These are phyloP conservation scores for Tolypocladium sp. DNA, from an alignment of 2,329 filamentous ascomycete genomes.

Conservation along the genomic window DNA sequence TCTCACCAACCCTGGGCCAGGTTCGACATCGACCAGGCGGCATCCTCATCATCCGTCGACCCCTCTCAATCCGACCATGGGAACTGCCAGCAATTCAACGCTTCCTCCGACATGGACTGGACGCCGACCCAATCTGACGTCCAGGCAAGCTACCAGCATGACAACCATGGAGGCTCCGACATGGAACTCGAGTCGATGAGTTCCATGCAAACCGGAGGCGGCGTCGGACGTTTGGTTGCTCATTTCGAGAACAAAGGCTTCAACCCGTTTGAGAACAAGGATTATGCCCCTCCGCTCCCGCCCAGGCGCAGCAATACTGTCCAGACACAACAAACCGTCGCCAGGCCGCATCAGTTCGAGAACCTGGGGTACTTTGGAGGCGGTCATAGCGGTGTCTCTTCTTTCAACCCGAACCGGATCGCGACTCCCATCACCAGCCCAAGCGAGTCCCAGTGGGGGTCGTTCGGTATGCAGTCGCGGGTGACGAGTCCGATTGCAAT, in stretches of 20 bases:
- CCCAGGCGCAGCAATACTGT: constrained; percentile 20
- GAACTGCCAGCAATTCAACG: constrained; percentile 15
- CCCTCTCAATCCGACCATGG: constrained; percentile 15
- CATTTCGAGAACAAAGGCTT: constrained; percentile 30
- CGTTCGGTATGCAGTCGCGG: constrained; percentile 17
- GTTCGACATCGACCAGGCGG: constrained; percentile 17
- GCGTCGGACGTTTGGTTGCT: constrained; percentile 27
- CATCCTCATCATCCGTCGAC: constrained; percentile 11
- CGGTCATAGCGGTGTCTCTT: not conserved
- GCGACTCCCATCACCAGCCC: constrained; percentile 22
- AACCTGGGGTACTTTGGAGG: constrained; percentile 3
- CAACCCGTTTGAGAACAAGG: constrained; percentile 25
- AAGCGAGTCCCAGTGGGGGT: constrained; percentile 21
- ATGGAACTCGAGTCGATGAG: constrained; percentile 18
- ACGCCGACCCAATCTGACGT: constrained; percentile 18
- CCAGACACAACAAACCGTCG: constrained; percentile 14
- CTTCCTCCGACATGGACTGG: constrained; percentile 28
- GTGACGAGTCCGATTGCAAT: constrained; percentile 22
- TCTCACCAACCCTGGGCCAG: constrained; percentile 21
- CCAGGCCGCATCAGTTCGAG: constrained; percentile 4
- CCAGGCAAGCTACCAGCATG: constrained; percentile 17
- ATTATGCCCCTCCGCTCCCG: constrained; percentile 24
- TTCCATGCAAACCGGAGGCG: constrained; percentile 11
- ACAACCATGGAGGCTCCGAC: constrained; percentile 9
- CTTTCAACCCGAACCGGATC: constrained; percentile 15